These are phyloP conservation scores for Xylaria grammica DNA, from an alignment of 495 filamentous ascomycete species.

Conservation along the genomic window DNA sequence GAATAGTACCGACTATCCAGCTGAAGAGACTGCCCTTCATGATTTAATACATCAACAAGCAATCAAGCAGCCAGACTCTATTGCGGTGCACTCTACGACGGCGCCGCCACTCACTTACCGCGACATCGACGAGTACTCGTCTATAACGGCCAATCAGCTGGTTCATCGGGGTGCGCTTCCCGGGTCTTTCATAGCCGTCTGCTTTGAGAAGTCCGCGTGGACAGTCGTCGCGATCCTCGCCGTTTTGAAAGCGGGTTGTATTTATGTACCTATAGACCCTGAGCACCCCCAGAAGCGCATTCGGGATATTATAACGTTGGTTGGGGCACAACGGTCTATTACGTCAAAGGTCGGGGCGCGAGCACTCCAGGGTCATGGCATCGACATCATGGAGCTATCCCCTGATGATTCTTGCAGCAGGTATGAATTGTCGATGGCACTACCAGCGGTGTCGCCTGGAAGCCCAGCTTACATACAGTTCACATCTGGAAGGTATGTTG, in stretches of 20 bases:
- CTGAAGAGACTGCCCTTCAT: no score
- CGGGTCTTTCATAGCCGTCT: background rate
- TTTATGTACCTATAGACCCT: background rate
- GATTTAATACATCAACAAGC: no score
- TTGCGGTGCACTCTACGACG: no score
- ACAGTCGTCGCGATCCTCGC: background rate
- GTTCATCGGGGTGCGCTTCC: background rate
- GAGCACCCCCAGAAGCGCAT: background rate
- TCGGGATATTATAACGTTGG: background rate
- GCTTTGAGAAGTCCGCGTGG: background rate
- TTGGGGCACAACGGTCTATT: background rate
- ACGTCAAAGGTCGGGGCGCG: background rate
- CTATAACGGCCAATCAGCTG: background rate
- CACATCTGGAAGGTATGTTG: no score
- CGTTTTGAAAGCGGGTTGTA: background rate
- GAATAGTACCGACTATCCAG: no score
- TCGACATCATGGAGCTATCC: background rate
- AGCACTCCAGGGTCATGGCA: background rate
- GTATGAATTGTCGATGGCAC: no score
- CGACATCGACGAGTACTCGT: background rate
- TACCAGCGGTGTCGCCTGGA: background rate
- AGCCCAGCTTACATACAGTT: constrained; percentile 55
- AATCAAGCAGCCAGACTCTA: no score
- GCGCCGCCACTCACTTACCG: background rate
- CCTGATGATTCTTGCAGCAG: no score